Conservation (phyloP, 129 eudicot genomes). For the Centrapalus pauciflorus region DNA sequence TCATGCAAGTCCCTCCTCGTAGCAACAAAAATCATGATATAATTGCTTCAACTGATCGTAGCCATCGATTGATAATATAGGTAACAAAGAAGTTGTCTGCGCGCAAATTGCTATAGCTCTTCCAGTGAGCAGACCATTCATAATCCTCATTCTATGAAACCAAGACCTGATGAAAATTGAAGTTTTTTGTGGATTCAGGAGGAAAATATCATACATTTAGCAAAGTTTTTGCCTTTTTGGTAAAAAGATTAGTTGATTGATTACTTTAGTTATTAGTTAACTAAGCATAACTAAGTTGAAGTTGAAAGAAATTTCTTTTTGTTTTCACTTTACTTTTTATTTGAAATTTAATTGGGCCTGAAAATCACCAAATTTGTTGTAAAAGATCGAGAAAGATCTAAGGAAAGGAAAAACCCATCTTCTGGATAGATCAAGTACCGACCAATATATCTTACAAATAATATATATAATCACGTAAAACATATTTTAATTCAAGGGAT, state of each 20-base stretch:
- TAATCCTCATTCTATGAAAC: neutral
- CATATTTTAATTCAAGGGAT: too few relatives aligned
- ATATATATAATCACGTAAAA: too few relatives aligned
- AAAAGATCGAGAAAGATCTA: too few relatives aligned
- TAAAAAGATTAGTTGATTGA: too few relatives aligned
- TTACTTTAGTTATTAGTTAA: neutral
- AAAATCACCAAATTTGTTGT: too few relatives aligned
- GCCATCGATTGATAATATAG: slow-evolving; percentile 2
- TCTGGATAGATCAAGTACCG: too few relatives aligned
- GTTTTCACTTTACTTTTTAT: too few relatives aligned
- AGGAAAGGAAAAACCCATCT: too few relatives aligned
- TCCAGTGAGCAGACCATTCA: slow-evolving; percentile 19
- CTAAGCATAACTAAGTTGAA: neutral
- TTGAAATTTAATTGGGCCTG: too few relatives aligned
- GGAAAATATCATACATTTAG: too few relatives aligned
- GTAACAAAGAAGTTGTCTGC: slow-evolving; percentile 1
- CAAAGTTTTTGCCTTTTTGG: neutral
- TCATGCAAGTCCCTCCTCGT: slow-evolving; percentile 3
- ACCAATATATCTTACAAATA: too few relatives aligned
- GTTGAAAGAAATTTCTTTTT: too few relatives aligned
- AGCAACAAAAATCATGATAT: slow-evolving; percentile 11
- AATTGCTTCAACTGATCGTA: slow-evolving; percentile 6
- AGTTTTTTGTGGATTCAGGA: slow-evolving; percentile 38
- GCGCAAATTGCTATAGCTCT: slow-evolving; percentile 16
- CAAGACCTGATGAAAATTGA: slow-evolving; percentile 27